Percentiles rank a stretch among this genome's conserved stretches.
These are phyloP conservation scores for Calonectria hongkongensis DNA, from an alignment of 2,329 filamentous ascomycete genomes.

Conservation along the genomic window DNA sequence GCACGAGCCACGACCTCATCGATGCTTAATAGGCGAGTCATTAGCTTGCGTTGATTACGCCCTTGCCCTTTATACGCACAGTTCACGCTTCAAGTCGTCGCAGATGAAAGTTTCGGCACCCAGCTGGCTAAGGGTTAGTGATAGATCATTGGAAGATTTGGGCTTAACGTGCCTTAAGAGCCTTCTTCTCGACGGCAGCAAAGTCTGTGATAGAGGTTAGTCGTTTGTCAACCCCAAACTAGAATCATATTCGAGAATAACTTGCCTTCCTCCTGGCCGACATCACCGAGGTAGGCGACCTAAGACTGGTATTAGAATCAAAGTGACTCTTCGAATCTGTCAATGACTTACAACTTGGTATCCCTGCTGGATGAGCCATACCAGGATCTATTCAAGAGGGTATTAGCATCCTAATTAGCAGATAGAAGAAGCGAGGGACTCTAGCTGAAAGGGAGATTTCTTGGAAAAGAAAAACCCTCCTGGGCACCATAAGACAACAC, in stretches of 20 bases:
- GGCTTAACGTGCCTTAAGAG: slow-evolving; percentile 54
- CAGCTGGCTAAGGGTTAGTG: slow-evolving; percentile 44
- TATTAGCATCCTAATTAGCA: neutral
- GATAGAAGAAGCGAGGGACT: neutral
- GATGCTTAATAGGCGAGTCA: too few species aligned
- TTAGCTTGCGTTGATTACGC: too few species aligned
- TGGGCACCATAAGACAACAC: too few species aligned
- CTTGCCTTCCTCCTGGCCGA: slow-evolving; percentile 76
- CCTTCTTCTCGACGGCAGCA: slow-evolving; percentile 81
- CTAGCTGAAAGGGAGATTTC: too few species aligned
- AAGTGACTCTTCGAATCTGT: too few species aligned
- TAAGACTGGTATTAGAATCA: too few species aligned
- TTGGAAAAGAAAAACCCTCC: too few species aligned
- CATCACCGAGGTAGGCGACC: slow-evolving; percentile 70
- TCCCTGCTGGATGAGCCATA: slow-evolving; percentile 5
- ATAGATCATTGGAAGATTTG: neutral
- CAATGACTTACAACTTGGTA: slow-evolving; percentile 56
- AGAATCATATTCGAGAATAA: too few species aligned
- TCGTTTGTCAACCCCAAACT: too few species aligned
- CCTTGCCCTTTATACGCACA: slow-evolving; percentile 60
- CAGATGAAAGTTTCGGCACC: slow-evolving; percentile 67
- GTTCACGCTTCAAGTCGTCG: slow-evolving; percentile 80
- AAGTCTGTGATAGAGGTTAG: slow-evolving; percentile 67
- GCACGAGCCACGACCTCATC: slow-evolving; percentile 86
- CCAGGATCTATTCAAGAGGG: slow-evolving; percentile 10